Base-by-base conservation (phyloP, 2,329 filamentous ascomycete species). In the Penicillium sp. region DNA sequence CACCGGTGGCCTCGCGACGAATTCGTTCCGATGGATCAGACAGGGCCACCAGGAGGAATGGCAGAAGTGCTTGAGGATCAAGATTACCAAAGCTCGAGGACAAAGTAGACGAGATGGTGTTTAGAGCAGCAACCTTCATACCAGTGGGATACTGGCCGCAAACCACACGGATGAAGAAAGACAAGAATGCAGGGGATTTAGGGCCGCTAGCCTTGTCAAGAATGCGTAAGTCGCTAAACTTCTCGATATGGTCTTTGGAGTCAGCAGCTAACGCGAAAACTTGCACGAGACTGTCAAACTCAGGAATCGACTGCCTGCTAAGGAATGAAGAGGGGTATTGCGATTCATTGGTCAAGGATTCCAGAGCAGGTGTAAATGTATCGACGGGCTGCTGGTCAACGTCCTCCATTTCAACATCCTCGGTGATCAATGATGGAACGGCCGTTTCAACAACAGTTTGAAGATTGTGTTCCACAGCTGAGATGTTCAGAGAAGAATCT, bases 61-160 rank as follows among this genome's bases (percentile, higher is more conserved):
- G 93, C n/a, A 96, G 69, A 16, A 97, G 71, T 10, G 85, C 83
- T 69, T 97, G 93, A 45, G 92, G 81, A 68, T 96, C 89, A 7
- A 83, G 67, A 18, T 77, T 76, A 19, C 82, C 79, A 13, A 74
- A 73, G 9, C 75, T 71, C 49, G 83, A 83, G 40, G 55, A 59
- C 16, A 91, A 70, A 23, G 80, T 78, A 26, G 78, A 78, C 55
- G 85, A 84, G 13, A 85, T 82, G 66, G 85, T 80, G 36, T 87
- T 84, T 45, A 96, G 74, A 10, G 92, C 90, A 8, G 86, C 82
- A 51, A 83, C 81, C 58, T 90, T 85, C 3, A 86, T 87, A 42
- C 89, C 76, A 2, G 85, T 84, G 6, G 90, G 87, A 66, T 87
- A 87, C 1, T 85, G 80, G 0, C 89, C 87, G 54, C 84, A 89